Conservation (phyloP, 108 stramenopile genomes). For the Cyclostephanos tholiformis region DNA sequence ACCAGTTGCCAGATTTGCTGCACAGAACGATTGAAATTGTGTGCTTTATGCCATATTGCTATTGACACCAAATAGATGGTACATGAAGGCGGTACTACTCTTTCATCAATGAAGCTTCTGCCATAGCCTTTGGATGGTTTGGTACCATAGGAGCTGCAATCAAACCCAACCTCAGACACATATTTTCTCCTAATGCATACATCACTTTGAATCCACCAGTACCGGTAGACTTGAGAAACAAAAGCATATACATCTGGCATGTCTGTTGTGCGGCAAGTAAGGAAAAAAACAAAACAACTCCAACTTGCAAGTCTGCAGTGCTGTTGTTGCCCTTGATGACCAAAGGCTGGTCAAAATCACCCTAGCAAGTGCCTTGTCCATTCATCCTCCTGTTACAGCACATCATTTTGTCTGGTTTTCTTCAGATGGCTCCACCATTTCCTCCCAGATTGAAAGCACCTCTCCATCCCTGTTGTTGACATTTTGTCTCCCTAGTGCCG, state of each 20-base stretch:
- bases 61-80: too few species aligned
- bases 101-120: too few species aligned
- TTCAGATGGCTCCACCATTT: conserved; percentile 22
- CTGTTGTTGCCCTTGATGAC: conserved; percentile 25
- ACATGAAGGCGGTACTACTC: too few species aligned
- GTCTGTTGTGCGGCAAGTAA: conserved; percentile 24
- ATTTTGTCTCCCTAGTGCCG: conserved; percentile 25
- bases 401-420: conserved; percentile 33
- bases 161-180: conserved; percentile 3
- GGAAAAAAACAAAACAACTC: conserved; percentile 35
- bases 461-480: conserved; percentile 12
- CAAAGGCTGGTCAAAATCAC: conserved; percentile 45
- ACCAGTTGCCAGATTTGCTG: too few species aligned
- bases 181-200: too few species aligned
- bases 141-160: conserved; percentile 12
- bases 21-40: too few species aligned
- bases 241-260: conserved; percentile 50
- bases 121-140: too few species aligned
- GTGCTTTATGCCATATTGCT: too few species aligned
- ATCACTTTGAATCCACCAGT: conserved; percentile 35
- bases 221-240: conserved; percentile 22
- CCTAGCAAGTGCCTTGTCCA: conserved; percentile 33
- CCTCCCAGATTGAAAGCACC: conserved; percentile 1
- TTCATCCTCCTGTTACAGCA: conserved; percentile 19
- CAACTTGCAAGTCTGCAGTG: conserved; percentile 35